Base-by-base conservation (phyloP, 257 asterid genomes). In the Przewalskia tangutica region DNA sequence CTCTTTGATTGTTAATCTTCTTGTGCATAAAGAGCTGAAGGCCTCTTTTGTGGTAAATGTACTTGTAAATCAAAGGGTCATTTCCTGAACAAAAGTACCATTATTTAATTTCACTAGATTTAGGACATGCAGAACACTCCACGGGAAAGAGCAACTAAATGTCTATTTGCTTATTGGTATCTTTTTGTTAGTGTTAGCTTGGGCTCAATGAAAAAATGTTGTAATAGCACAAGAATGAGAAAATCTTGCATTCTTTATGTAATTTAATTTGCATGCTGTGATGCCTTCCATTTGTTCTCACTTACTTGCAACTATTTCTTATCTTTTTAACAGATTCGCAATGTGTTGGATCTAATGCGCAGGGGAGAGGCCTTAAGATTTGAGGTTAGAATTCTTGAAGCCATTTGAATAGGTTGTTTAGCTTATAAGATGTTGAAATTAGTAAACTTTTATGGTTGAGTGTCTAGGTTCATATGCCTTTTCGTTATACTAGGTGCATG, bases 341-440 rank as follows among this genome's bases (percentile, higher is more conserved):
- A 88, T 84, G 98, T 96, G 71, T 84, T 96, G 89, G 98, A 92
- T 83, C 95, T 91, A 86, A 93, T 96, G 99, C 91, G 98, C 62
- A 88, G 99, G 77, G 98, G 97, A 42, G 99, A 96, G 84, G 92
- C 91, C 77, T 86, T 92, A 87, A 90, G 97, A 82, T 71, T 91
- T n/a, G 99, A 94, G 97, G 99, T 93, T 82, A 84, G 92, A 83
- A 56, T 78, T 83, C 79, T 78, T 82, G 58, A 20, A 50, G 44
- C 63, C 70, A 12, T 70, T n/a, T 44, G n/a, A 42, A 75, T 66
- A 18, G 60, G 62, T 34, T 80, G 16, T 60, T 53, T 50, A 14
- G 71, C 50, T 8, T 83, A 76, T 66, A 38, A 8, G 12, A 2
- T 59, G 65, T 8, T 42, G 34, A 38, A 36, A 36, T 4, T 66